Base-by-base conservation (phyloP, 1,139 yeast species). In the Suhomyces choctaworum region DNA sequence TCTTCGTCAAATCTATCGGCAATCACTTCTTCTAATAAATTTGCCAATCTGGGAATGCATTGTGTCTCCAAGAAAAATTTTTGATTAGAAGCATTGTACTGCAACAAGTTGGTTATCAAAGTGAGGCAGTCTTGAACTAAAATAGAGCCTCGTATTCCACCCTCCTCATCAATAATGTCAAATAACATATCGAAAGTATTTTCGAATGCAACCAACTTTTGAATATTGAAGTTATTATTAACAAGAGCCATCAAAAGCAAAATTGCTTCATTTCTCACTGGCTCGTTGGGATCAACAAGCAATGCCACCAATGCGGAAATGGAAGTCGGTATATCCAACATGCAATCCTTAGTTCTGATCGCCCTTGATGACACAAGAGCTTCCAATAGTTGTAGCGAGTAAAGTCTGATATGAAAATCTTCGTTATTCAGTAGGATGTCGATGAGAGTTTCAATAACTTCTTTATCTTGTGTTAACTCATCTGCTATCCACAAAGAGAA, bases 401-500 rank as follows among this genome's bases (percentile, higher is more conserved):
- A 94, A 10, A 92, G 66, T 42, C 83, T 74, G 23, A 82, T 73
- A 55, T 88, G 95, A 54, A 87, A 87, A 52, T 87, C 90, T 24
- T 54, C 56, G 10, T 66, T 66, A 22, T 73, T 71, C 32, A 76
- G 70, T 28, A 71, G 54, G 4, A 85, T 66, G 14, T 76, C 76
- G 19, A 88, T 64, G 31, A 89, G 60, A 4, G 77, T 60, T 16
- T 73, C 69, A 27, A 92, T 68, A 19, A 79, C 73, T 20, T 78
- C 82, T 14, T 58, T 71, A 22, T 74, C 75, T 53, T 87, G 94
- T 2, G 92, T 85, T 50, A 94, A 70, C 48, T 89, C 97, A 60
- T 94, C 98, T 0, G 97, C 89, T 26, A 94, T 84, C 96, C 97
- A 90, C 42, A 89, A 64, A 0, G 96, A 86, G 48, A 94, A 86